Evolutionary conservation across 179 eudicot species (phyloP).

Genomic region (Spergularia azorica): DNA sequence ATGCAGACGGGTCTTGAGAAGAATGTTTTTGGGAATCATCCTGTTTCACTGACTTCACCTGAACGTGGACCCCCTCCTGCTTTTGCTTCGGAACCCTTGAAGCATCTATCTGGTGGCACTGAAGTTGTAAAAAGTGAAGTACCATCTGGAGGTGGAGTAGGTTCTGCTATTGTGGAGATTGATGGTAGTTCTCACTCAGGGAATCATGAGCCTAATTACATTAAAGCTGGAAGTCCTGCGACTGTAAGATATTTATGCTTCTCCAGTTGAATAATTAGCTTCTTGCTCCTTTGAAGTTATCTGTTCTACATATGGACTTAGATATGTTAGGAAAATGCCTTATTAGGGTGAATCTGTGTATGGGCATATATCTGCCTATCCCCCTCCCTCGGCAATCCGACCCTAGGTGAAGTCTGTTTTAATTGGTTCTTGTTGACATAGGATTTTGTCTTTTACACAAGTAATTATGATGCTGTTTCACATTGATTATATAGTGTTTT

Average conservation of each 20-base stretch:
- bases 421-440: background rate
- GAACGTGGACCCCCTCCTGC: slow-evolving; percentile 67
- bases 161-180: slow-evolving; percentile 16
- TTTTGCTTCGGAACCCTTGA: slow-evolving; percentile 65
- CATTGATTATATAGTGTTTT: background rate
- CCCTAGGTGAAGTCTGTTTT: background rate
- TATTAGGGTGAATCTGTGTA: slow-evolving; percentile 4
- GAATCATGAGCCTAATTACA: slow-evolving; percentile 54
- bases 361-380: too few species aligned
- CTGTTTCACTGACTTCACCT: slow-evolving; percentile 44
- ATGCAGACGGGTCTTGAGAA: slow-evolving; percentile 84
- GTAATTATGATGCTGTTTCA: slow-evolving; percentile 4
- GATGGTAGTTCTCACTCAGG: slow-evolving; percentile 36
- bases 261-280: too few species aligned
- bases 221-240: slow-evolving; percentile 71
- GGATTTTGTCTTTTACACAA: background rate
- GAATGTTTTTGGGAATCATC: slow-evolving; percentile 80
- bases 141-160: slow-evolving; percentile 14
- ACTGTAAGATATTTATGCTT: slow-evolving; percentile 50
- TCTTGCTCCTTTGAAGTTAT: slow-evolving; percentile 7
- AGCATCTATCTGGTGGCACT: slow-evolving; percentile 41
- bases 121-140: slow-evolving; percentile 30
- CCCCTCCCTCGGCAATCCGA: background rate
- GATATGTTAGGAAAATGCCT: background rate
- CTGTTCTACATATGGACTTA: background rate